Base-by-base conservation (phyloP, 1,284 basidiomycete genomes). In the Melampsora larici-populina region DNA sequence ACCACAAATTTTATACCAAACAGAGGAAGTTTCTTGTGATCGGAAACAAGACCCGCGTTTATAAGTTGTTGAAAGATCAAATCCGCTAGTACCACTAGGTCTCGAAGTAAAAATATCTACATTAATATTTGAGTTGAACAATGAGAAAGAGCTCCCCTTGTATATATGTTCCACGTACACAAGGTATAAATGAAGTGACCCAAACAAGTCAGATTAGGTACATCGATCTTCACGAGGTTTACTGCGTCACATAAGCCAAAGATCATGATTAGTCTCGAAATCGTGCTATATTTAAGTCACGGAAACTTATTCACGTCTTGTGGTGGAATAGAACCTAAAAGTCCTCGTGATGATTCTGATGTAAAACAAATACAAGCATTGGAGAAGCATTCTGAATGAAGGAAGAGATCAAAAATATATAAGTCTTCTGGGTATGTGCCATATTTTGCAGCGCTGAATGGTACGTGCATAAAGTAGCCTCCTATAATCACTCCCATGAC, bases 321-420 rank as follows among this genome's bases (percentile, higher is more conserved):
- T 74, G 13, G 66, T 31, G 6, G 72, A 64, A 26, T 64, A 51
- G 29, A 74, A 46, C 33, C 46, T 17, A 43, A 74, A 74, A 21
- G 49, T 66, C 26, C 64, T 51, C 26, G 72, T 74, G 48, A 51
- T 55, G n/a, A 74, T 51, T 26, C 72, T 40, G 5, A 74, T 63
- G 65, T 74, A 74, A 29, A 74, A 55, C n/a, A 74, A 74, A 40
- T 74, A 66, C 29, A 65, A 66, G 63, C 46, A 64, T 74, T 74
- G 72, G 18, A 74, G 49, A 60, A 60, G 65, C 72, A 74, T 74
- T 31, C 72, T 74, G 17, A 43, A 49, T 21, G 36, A 58, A 36
- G 3, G 43, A 36, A 36, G 36, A 36, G 36, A 36, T 36, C 36
- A 36, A 36, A 36, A 4, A 36, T 36, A 36, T 36, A 9, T 36